These are phyloP conservation scores for Aspergillus ibericus DNA, from an alignment of 2,329 filamentous ascomycete genomes.

Conservation along the genomic window DNA sequence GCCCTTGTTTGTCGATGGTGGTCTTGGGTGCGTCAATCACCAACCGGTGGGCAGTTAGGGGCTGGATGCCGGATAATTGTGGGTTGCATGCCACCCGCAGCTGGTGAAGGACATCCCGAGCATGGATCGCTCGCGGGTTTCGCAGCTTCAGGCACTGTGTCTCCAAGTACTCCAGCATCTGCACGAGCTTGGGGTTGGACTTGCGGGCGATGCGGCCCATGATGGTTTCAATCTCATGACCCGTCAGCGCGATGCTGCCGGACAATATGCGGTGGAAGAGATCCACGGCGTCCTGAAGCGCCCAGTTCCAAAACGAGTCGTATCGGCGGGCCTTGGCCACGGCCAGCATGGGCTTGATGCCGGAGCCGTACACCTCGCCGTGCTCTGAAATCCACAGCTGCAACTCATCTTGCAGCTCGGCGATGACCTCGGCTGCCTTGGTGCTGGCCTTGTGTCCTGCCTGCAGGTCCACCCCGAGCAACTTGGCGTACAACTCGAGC, in stretches of 20 bases:
- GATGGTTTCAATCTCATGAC: background rate
- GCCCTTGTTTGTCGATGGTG: background rate
- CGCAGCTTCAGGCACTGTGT: background rate
- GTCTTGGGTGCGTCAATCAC: background rate
- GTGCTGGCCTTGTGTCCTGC: background rate
- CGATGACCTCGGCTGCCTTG: background rate
- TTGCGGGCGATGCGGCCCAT: background rate
- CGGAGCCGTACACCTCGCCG: conserved; percentile 1
- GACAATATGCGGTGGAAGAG: background rate
- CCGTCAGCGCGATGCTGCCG: background rate
- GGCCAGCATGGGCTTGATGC: background rate
- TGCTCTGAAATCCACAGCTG: conserved; percentile 3
- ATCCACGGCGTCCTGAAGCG: background rate
- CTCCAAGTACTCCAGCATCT: background rate
- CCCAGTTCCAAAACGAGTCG: conserved; percentile 7
- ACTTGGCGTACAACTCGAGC: background rate
- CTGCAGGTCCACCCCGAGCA: background rate
- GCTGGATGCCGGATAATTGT: background rate
- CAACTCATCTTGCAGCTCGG: background rate
- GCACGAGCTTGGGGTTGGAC: background rate
- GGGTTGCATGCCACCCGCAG: background rate
- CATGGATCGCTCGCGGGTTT: background rate
- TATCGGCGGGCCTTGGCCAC: conserved; percentile 1
- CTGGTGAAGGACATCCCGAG: background rate
- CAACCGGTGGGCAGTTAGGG: background rate